phyloP scores from a whole-genome alignment of 345 rosid genomes.

The Geranium brycei region DNA sequence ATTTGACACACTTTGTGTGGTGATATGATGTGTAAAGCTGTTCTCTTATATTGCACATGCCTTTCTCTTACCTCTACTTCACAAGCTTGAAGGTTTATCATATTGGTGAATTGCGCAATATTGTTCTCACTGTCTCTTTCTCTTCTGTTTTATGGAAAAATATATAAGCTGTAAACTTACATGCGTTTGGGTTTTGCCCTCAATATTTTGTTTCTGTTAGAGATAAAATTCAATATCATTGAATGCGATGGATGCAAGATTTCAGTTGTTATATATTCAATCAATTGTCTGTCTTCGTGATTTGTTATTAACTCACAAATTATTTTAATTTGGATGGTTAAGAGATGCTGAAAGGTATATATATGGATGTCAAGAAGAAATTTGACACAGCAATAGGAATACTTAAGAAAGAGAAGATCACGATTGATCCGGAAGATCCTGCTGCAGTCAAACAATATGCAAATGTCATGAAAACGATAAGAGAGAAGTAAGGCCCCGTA shows the following conservation, averaged over 20 bases:
- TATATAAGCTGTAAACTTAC: neutral
- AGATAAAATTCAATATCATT: neutral
- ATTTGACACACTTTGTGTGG: neutral
- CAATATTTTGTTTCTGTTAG: neutral
- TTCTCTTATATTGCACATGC: neutral
- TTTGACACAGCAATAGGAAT: slow-evolving; percentile 71
- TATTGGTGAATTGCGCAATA: neutral
- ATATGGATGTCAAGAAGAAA: slow-evolving; percentile 69
- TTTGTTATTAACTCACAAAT: slow-evolving; percentile 6
- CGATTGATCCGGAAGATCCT: slow-evolving; percentile 77
- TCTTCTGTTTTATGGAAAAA: neutral
- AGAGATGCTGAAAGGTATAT: slow-evolving; percentile 93
- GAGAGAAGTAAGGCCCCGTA: slow-evolving; percentile 63
- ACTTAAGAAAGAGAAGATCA: slow-evolving; percentile 80
- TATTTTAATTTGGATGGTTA: slow-evolving; percentile 10
- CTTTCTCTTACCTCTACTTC: neutral
- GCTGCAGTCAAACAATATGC: slow-evolving; percentile 81
- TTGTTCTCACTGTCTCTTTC: too few species aligned
- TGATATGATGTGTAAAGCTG: neutral
- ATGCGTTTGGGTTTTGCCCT: neutral
- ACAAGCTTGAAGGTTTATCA: neutral
- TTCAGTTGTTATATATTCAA: slow-evolving; percentile 2
- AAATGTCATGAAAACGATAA: slow-evolving; percentile 71
- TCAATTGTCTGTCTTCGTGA: neutral
- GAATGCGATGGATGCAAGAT: neutral